Evolutionary conservation across 2,329 filamentous ascomycete genomes (phyloP).

Genomic region (Colletotrichum camelliae): DNA sequence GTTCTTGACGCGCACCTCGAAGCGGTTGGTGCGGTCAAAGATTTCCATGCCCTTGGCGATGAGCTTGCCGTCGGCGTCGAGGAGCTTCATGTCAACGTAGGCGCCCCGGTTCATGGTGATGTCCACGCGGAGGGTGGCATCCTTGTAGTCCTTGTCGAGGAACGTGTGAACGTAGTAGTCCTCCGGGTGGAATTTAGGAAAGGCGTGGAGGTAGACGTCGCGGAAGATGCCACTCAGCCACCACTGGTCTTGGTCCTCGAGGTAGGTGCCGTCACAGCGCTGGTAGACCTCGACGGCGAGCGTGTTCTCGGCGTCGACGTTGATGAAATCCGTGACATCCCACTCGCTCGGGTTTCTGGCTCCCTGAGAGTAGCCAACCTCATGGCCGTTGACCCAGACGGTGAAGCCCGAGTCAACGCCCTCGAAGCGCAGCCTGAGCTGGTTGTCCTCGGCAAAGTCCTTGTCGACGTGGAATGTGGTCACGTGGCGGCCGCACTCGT

Average conservation of each 20-base stretch:
- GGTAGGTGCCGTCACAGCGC: constrained; percentile 73
- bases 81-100: constrained; percentile 37
- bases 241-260: constrained; percentile 77
- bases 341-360: constrained; percentile 77
- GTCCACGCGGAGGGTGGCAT: constrained; percentile 57
- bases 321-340: constrained; percentile 64
- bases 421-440: constrained; percentile 74
- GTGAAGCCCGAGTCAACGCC: constrained; percentile 77
- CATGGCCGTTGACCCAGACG: constrained; percentile 70
- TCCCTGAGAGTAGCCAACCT: constrained; percentile 76
- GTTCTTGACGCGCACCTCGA: constrained; percentile 46
- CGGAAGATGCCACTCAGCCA: constrained; percentile 73
- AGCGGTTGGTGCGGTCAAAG: constrained; percentile 43
- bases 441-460: constrained; percentile 47
- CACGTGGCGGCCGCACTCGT: constrained; percentile 69
- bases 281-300: constrained; percentile 75
- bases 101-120: constrained; percentile 44
- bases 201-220: constrained; percentile 70
- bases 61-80: constrained; percentile 36
- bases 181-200: constrained; percentile 58
- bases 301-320: constrained; percentile 51
- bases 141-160: constrained; percentile 57
- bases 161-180: constrained; percentile 62
- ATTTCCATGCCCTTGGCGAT: constrained; percentile 30
- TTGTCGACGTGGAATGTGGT: constrained; percentile 59